Evolutionary conservation across 1,284 basidiomycete genomes (phyloP).

Genomic region (Leccinum brunneo-olivaceum): DNA sequence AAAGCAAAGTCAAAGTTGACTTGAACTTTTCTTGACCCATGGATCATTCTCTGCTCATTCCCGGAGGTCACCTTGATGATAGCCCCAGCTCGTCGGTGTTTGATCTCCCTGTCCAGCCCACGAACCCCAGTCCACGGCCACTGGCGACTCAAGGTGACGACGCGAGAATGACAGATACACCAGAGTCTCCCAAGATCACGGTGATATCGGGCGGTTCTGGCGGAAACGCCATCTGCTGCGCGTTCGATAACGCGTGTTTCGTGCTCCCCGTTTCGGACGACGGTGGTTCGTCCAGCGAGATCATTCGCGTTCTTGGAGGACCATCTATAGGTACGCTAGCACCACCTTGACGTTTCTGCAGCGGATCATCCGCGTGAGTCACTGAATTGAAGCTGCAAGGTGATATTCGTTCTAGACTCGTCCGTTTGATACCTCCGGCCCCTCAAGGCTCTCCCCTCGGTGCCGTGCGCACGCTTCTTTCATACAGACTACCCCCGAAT

Average conservation of each 20-base stretch:
- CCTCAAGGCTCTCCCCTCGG: slow-evolving; percentile 53
- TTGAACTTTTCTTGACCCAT: slow-evolving; percentile 7
- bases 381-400: slow-evolving; percentile 38
- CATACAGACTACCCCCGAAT: slow-evolving; percentile 71
- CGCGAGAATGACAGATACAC: slow-evolving; percentile 6
- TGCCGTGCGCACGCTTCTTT: slow-evolving; percentile 70
- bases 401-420: slow-evolving; percentile 76
- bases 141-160: slow-evolving; percentile 9
- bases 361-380: slow-evolving; percentile 5
- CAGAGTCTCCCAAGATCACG: slow-evolving; percentile 39
- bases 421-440: slow-evolving; percentile 71
- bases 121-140: slow-evolving; percentile 16
- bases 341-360: slow-evolving; percentile 1
- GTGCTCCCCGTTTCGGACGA: slow-evolving; percentile 83
- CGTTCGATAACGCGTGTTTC: slow-evolving; percentile 65
- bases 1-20: too few species aligned
- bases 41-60: slow-evolving; percentile 17
- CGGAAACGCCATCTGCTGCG: slow-evolving; percentile 72
- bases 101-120: slow-evolving; percentile 52
- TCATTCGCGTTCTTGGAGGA: slow-evolving; percentile 76
- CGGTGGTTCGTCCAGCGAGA: slow-evolving; percentile 80
- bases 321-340: slow-evolving; percentile 74
- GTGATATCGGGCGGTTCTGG: slow-evolving; percentile 81
- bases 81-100: slow-evolving; percentile 68
- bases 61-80: slow-evolving; percentile 23